Base-by-base conservation (phyloP, 768 basidiomycete species). In the Agaricus sinodeliciosus region DNA sequence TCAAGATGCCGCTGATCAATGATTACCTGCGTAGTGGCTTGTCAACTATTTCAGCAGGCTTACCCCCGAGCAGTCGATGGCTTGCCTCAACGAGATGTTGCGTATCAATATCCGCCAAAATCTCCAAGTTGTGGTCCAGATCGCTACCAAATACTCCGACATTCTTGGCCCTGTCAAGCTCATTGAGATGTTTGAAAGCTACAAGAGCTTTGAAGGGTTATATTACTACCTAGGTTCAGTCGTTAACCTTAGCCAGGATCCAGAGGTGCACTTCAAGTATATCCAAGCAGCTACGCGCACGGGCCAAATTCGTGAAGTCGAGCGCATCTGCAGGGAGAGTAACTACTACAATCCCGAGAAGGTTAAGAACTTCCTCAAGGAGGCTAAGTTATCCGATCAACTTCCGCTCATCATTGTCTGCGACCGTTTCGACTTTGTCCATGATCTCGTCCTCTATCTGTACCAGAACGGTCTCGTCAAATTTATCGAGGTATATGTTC, bases 301-400 rank as follows among this genome's bases (percentile, higher is more conserved):
- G 26, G 94, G 95, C 39, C 96, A 98, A 67, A 94, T 99, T 60
- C 88, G 96, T 45, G 96, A 99, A 67, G 96, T 99, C 52, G 96
- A 99, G 71, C 93, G 96, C 43, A 95, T 99, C 63, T 97, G 94
- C 66, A 79, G 96, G 49, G 96, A 99, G 73, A 93, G 90, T 69
- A 97, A 98, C 72, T 77, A 76, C 72, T 98, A 98, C 79, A 97
- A 94, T 69, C 91, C 96, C 1, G 96, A 99, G 76, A 99, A 99
- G 71, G 96, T 98, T 80, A 98, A 99, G 80, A 99, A 99, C 72
- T 98, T 97, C 86, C 83, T 97, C 68, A 97, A 97, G 70, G 96
- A 99, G 65, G 94, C 96, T 63, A 94, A 96, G 63, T 84, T 99
- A 26, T 72, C 84, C 35, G 96, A 98, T 65, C 96, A 98, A 66